phyloP scores from a whole-genome alignment of 805 yeast species.

The Pichia californica region DNA sequence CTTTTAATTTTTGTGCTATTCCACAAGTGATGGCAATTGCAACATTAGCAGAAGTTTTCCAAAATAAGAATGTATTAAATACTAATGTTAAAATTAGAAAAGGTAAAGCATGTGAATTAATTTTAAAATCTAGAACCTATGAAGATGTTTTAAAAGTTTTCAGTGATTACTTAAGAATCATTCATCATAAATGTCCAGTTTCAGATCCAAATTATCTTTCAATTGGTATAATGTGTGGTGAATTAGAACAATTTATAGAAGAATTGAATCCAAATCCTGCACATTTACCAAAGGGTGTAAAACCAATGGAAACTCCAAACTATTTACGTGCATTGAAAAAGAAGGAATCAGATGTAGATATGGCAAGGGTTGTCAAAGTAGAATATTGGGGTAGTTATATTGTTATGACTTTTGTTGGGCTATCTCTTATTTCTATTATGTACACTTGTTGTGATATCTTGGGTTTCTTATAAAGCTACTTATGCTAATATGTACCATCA shows the following conservation, averaged over 20 bases:
- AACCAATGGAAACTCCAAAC: slow-evolving; percentile 39
- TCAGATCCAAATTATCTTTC: slow-evolving; percentile 80
- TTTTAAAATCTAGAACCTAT: slow-evolving; percentile 66
- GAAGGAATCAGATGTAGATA: slow-evolving; percentile 30
- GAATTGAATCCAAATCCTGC: slow-evolving; percentile 52
- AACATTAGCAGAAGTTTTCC: slow-evolving; percentile 77
- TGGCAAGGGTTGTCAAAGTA: slow-evolving; percentile 12
- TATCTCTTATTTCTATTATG: slow-evolving; percentile 17
- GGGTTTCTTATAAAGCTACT: neutral
- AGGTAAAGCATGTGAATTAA: slow-evolving; percentile 76
- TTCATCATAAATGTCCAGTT: slow-evolving; percentile 74
- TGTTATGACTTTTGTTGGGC: slow-evolving; percentile 16
- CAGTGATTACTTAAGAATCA: slow-evolving; percentile 61
- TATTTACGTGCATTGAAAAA: slow-evolving; percentile 42
- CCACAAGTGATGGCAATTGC: slow-evolving; percentile 99
- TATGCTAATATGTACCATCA: no score
- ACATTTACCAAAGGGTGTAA: slow-evolving; percentile 51
- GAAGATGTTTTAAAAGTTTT: slow-evolving; percentile 74
- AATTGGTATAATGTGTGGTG: slow-evolving; percentile 80
- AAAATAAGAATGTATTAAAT: slow-evolving; percentile 67
- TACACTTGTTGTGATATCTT: slow-evolving; percentile 5
- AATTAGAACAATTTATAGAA: slow-evolving; percentile 84
- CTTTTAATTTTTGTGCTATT: slow-evolving; percentile 89
- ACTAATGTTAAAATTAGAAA: slow-evolving; percentile 81
- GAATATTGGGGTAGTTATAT: slow-evolving; percentile 16